Evolutionary conservation across 164 flowering plant genomes (phyloP).

Genomic region (Stephania japonica): DNA sequence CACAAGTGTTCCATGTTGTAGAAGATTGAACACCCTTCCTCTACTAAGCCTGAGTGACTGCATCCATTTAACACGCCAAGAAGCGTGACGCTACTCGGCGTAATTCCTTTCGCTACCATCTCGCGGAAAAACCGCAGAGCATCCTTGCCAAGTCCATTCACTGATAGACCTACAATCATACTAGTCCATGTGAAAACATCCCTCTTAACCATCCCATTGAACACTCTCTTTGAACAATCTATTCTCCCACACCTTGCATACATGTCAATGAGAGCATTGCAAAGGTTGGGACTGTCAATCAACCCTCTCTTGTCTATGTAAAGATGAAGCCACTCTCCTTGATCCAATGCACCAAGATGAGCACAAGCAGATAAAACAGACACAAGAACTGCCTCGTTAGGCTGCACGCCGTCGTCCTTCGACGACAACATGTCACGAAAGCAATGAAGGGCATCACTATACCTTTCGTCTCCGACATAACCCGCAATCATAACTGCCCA

Average conservation of each 20-base stretch:
- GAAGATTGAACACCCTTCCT: slow-evolving; percentile 38
- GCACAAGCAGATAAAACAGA: slow-evolving; percentile 58
- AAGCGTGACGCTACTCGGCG: slow-evolving; percentile 40
- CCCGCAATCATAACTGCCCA: slow-evolving; percentile 56
- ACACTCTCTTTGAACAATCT: slow-evolving; percentile 30
- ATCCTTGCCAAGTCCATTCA: slow-evolving; percentile 41
- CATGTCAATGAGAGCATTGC: slow-evolving; percentile 58
- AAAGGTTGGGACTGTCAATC: slow-evolving; percentile 24
- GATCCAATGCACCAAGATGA: slow-evolving; percentile 51
- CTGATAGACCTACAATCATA: slow-evolving; percentile 40
- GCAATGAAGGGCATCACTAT: slow-evolving; percentile 34
- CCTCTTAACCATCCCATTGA: slow-evolving; percentile 15
- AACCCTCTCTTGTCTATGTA: slow-evolving; percentile 30
- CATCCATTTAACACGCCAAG: slow-evolving; percentile 49
- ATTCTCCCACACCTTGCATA: slow-evolving; percentile 59
- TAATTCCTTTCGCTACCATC: slow-evolving; percentile 31
- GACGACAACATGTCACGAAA: slow-evolving; percentile 32
- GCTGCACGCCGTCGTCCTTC: slow-evolving; percentile 20
- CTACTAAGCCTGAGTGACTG: slow-evolving; percentile 51
- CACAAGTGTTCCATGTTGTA: slow-evolving; percentile 34
- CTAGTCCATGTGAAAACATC: slow-evolving; percentile 41
- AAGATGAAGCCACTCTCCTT: slow-evolving; percentile 41
- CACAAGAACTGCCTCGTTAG: slow-evolving; percentile 53
- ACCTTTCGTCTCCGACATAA: slow-evolving; percentile 29
- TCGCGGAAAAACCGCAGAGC: slow-evolving; percentile 33